Base-by-base conservation (phyloP, 1,284 basidiomycete species). In the Farysia itapuensis region DNA sequence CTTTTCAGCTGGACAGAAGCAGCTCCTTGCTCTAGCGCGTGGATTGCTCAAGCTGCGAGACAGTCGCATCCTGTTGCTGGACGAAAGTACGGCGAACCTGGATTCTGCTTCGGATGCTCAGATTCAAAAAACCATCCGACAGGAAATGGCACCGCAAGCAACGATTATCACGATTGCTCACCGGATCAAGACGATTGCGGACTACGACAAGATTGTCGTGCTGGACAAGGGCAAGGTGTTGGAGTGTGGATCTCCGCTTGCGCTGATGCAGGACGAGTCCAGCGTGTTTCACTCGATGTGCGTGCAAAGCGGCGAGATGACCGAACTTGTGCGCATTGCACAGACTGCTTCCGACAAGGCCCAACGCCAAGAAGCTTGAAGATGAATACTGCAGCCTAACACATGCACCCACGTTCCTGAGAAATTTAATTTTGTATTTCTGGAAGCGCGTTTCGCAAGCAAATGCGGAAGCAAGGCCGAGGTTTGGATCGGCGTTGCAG, bases 201-300 rank as follows among this genome's bases (percentile, higher is more conserved):
- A 81, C 63, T 81, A 80, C 40, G 80, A 81, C 75, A 79, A 79
- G 65, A 83, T 85, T 24, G 67, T 82, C 4, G 81, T 82, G 3
- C 74, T 84, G 9, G 81, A 79, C 47, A 77, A 78, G 5, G 82
- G 82, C 6, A 82, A 81, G 3, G 89, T 95, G 41, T 81, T 85
- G 3, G 90, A 94, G 72, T 91, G 86, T 67, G 89, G 88, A 64
- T 80, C 80, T 35, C 88, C 88, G 0, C 77, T 77, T n/a, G 79
- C 80, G 19, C 79, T 90, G 7, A 79, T 89, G 31, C 41, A 50
- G 19, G 39, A 58, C 24, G 35, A 54, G 31, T 26, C 20, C 35
- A 58, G 59, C 30, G 43, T 58, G n/a, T 74, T 74, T 46, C 57
- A 63, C 34, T 56, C 61, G 16, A 64, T 74, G 33, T 74, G 71